These are phyloP conservation scores for Moesziomyces globuligerus DNA, from an alignment of 1,284 basidiomycete genomes.

Conservation along the genomic window DNA sequence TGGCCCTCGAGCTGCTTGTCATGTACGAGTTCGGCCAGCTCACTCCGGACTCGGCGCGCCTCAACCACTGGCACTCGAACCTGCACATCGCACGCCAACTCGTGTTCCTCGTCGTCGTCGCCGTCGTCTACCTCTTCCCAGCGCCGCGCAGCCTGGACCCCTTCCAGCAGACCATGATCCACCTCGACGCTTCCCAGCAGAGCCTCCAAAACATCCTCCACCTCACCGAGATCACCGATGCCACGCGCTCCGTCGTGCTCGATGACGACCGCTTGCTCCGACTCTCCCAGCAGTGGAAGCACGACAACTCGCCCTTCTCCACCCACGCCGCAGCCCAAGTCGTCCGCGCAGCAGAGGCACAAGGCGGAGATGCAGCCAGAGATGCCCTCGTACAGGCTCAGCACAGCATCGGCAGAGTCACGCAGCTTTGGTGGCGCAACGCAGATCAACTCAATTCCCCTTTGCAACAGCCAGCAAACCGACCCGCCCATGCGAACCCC, in stretches of 20 bases:
- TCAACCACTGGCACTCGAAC: slow-evolving; percentile 49
- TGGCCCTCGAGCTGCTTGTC: slow-evolving; percentile 31
- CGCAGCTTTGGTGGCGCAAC: slow-evolving; percentile 18
- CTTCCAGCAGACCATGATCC: slow-evolving; percentile 28
- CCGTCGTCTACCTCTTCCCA: slow-evolving; percentile 33
- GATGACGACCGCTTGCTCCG: slow-evolving; percentile 23
- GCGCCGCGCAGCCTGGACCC: neutral
- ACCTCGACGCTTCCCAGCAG: slow-evolving; percentile 29
- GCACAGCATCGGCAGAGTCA: slow-evolving; percentile 10
- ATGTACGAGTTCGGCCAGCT: slow-evolving; percentile 44
- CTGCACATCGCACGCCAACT: slow-evolving; percentile 33
- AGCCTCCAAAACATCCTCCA: slow-evolving; percentile 27
- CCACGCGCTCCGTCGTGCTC: slow-evolving; percentile 16
- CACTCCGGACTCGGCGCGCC: slow-evolving; percentile 9
- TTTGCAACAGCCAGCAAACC: slow-evolving; percentile 9
- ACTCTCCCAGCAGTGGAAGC: slow-evolving; percentile 8
- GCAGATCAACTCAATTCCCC: slow-evolving; percentile 16
- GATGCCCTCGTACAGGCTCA: slow-evolving; percentile 24
- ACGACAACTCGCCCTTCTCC: neutral
- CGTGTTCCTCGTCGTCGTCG: slow-evolving; percentile 19
- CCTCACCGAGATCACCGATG: slow-evolving; percentile 22
- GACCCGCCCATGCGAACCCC: too few species aligned
- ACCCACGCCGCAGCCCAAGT: neutral
- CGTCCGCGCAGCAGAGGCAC: slow-evolving; percentile 7
- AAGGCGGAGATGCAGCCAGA: slow-evolving; percentile 9